Base-by-base conservation (phyloP, 352 stramenopile genomes). In the Globisporangium spiculum region DNA sequence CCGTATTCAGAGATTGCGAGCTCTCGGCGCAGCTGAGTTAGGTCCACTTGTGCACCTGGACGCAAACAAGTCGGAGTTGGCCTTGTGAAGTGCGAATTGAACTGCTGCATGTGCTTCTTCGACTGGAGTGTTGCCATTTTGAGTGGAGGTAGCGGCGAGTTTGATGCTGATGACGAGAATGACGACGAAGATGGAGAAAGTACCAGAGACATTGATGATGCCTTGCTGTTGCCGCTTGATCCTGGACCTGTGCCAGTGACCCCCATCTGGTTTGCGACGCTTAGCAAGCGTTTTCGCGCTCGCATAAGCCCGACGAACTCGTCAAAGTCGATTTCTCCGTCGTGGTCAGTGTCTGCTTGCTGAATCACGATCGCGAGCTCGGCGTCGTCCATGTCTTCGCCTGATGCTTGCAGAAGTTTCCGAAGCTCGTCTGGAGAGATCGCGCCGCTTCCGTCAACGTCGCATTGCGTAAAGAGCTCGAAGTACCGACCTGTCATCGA, bases 241-340 rank as follows among this genome's bases (percentile, higher is more conserved):
- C 34, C 26, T 12, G 77, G 73, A 0, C 82, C 79, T 12, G 52
- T 79, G 8, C 82, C 77, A 12, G 65, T 79, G 2, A 80, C 68
- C 0, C 87, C 85, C 78, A 93, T 90, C 4, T 80, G 75, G 56
- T 90, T 88, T 1, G 81, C 87, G 1, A 95, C 85, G 0, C 75
- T 72, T 27, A 95, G 71, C 58, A 95, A 72, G 8, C 89, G 77
- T 71, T 93, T 93, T 5, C 87, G 78, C 30, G 87, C 86, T 6
- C 86, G 77, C 87, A 96, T 94, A 27, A 96, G 77, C 3, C 60
- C 78, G 24, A 94, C 81, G 50, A 91, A 95, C 67, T 95, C 89
- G 32, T 83, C 69, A 58, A 93, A 92, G 57, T 95, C 74, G 66
- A 96, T 92, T 61, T 85, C 77, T 9, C 86, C 87, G 68, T 94